Evolutionary conservation across 2,329 filamentous ascomycete genomes (phyloP).

Genomic region (Claviceps maximensis): DNA sequence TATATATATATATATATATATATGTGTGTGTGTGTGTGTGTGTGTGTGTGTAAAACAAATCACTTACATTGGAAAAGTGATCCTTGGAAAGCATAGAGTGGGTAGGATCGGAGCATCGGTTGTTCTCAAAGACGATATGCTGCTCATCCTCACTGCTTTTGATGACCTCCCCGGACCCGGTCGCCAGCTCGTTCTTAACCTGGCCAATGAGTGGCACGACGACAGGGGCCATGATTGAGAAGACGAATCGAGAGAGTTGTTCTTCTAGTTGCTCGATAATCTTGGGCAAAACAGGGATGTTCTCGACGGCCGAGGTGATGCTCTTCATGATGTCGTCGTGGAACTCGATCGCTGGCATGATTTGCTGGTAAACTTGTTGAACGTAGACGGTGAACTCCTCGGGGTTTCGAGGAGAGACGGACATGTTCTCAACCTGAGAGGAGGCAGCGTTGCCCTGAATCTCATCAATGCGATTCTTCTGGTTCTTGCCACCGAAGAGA

Average conservation of each 20-base stretch:
- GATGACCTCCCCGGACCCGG: constrained; percentile 78
- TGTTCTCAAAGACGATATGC: constrained; percentile 73
- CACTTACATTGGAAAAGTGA: constrained; percentile 69
- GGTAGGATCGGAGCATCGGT: constrained; percentile 65
- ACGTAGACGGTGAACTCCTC: constrained; percentile 76
- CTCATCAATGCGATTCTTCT: constrained; percentile 64
- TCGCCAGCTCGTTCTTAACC: constrained; percentile 75
- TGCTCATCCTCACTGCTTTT: constrained; percentile 73
- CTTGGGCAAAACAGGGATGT: constrained; percentile 73
- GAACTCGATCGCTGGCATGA: constrained; percentile 83
- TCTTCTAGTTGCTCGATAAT: constrained; percentile 78
- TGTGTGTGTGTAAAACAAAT: too few relatives aligned
- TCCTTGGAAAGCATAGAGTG: constrained; percentile 96
- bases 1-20: too few relatives aligned
- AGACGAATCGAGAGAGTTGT: constrained; percentile 79
- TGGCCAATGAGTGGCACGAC: constrained; percentile 75
- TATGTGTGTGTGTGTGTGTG: too few relatives aligned
- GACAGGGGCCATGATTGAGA: constrained; percentile 81
- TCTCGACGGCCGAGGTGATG: constrained; percentile 66
- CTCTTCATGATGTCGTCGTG: constrained; percentile 77
- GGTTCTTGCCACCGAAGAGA: constrained; percentile 61
- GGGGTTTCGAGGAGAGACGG: constrained; percentile 63
- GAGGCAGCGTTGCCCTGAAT: constrained; percentile 63
- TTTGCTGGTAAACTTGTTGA: constrained; percentile 57
- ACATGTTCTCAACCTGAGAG: constrained; percentile 62